Evolutionary conservation across 495 filamentous ascomycete species (phyloP).

Genomic region (Niebla homalea): DNA sequence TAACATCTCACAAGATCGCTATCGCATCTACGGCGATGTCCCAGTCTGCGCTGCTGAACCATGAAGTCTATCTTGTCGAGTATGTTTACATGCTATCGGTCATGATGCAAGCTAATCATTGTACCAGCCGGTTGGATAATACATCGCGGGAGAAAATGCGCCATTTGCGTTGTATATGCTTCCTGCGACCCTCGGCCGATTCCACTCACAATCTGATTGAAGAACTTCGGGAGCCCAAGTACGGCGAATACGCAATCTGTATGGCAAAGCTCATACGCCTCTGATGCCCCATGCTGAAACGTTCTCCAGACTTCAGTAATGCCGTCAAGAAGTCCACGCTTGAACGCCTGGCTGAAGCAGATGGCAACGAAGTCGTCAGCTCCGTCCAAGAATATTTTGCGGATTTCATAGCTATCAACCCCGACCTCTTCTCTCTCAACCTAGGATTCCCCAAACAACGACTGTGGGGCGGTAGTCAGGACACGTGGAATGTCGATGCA

Average conservation of each 20-base stretch:
- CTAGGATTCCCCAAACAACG: constrained; percentile 60
- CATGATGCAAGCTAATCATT: constrained; percentile 11
- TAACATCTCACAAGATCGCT: constrained; percentile 41
- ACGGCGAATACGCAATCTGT: constrained; percentile 93
- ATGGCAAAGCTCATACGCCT: constrained; percentile 3
- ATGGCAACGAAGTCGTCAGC: constrained; percentile 92
- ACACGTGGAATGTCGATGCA: constrained; percentile 81
- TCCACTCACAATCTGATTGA: constrained; percentile 90
- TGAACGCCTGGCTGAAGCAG: constrained; percentile 90
- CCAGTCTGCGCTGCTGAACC: constrained; percentile 87
- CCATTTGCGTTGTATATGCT: constrained; percentile 85
- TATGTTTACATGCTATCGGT: constrained; percentile 15
- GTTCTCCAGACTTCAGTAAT: constrained; percentile 67
- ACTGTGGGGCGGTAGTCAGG: constrained; percentile 62
- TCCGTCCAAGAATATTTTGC: constrained; percentile 89
- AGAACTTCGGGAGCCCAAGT: constrained; percentile 90
- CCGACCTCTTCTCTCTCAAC: constrained; percentile 77
- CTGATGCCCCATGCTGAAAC: no score
- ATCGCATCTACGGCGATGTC: constrained; percentile 92
- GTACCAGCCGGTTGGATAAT: constrained; percentile 65
- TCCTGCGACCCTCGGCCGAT: constrained; percentile 79
- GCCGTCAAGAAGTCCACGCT: constrained; percentile 92
- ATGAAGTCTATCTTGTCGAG: constrained; percentile 96
- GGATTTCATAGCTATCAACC: constrained; percentile 89
- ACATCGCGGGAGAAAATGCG: constrained; percentile 90